Evolutionary conservation across 1,284 basidiomycete genomes (phyloP).

Genomic region (Ustilago lituana): DNA sequence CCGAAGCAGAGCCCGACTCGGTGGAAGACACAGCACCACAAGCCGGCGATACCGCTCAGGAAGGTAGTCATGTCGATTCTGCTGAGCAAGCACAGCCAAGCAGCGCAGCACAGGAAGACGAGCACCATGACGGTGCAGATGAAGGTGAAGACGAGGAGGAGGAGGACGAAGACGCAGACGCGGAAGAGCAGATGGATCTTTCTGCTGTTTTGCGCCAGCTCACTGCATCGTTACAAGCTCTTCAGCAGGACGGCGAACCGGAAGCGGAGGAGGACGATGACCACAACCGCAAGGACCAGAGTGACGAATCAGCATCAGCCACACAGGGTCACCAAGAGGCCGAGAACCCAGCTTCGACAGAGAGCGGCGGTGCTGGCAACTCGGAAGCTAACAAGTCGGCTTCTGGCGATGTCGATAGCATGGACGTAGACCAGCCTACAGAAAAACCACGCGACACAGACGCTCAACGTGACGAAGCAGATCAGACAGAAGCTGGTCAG

Average conservation of each 20-base stretch:
- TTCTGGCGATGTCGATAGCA: background rate
- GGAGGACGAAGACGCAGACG: slow-evolving; percentile 4
- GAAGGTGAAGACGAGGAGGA: slow-evolving; percentile 24
- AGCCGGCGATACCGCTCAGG: background rate
- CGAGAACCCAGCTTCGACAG: background rate
- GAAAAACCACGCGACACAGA: slow-evolving; percentile 1
- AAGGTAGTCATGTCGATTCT: background rate
- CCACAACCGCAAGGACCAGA: slow-evolving; percentile 1
- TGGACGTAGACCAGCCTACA: slow-evolving; percentile 24
- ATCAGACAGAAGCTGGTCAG: slow-evolving; percentile 3
- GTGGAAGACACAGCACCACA: slow-evolving; percentile 9
- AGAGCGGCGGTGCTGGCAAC: slow-evolving; percentile 1
- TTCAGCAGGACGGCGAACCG: slow-evolving; percentile 13
- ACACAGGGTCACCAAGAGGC: background rate
- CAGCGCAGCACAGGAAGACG: background rate
- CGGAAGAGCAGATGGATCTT: slow-evolving; percentile 46
- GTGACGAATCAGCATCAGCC: background rate
- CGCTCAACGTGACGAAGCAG: background rate
- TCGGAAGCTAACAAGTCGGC: background rate
- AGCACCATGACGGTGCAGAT: slow-evolving; percentile 10
- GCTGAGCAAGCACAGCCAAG: background rate
- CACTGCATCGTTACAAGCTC: slow-evolving; percentile 55
- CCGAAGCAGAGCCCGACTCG: slow-evolving; percentile 51
- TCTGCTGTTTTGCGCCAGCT: slow-evolving; percentile 48
- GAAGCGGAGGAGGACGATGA: slow-evolving; percentile 11